Percentiles rank a stretch among this genome's conserved stretches.
Conservation (phyloP, 805 yeast species). For the Pichia deserticola region DNA sequence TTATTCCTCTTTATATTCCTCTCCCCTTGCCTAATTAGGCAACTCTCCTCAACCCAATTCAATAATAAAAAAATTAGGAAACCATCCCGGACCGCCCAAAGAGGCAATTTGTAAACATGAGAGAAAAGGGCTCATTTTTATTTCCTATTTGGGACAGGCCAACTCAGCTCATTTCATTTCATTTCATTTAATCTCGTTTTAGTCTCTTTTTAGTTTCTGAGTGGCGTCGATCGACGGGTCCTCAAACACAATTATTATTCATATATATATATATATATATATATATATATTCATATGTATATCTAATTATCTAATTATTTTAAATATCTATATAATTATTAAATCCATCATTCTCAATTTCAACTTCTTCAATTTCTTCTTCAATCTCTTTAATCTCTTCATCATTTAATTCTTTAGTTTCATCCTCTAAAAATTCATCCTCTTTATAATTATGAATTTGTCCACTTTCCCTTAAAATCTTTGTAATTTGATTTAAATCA, state of each 20-base stretch:
- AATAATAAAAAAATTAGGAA: not conserved
- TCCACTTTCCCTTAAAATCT: slow-evolving; percentile 31
- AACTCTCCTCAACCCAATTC: not conserved
- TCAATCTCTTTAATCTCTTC: not conserved
- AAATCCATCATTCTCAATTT: slow-evolving; percentile 9
- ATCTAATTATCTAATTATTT: too few relatives aligned
- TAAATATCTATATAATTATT: not conserved
- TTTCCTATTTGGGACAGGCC: not conserved
- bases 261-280: too few relatives aligned
- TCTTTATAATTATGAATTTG: not conserved
- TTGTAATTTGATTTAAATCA: slow-evolving; percentile 38
- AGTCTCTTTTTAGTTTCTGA: too few relatives aligned
- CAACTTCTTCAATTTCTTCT: slow-evolving; percentile 10
- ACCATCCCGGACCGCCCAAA: slow-evolving; percentile 1
- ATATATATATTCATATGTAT: too few relatives aligned
- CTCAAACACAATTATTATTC: too few relatives aligned
- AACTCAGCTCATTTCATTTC: not conserved
- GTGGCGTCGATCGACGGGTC: too few relatives aligned
- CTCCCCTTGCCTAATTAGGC: not conserved
- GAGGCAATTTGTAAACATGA: not conserved
- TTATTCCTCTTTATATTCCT: too few relatives aligned
- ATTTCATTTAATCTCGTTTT: not conserved
- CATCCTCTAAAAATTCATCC: not conserved
- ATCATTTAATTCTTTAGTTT: not conserved
- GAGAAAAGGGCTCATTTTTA: not conserved